Evolutionary conservation across 495 filamentous ascomycete genomes (phyloP).

Genomic region (Aspergillus sclerotiicarbonarius): DNA sequence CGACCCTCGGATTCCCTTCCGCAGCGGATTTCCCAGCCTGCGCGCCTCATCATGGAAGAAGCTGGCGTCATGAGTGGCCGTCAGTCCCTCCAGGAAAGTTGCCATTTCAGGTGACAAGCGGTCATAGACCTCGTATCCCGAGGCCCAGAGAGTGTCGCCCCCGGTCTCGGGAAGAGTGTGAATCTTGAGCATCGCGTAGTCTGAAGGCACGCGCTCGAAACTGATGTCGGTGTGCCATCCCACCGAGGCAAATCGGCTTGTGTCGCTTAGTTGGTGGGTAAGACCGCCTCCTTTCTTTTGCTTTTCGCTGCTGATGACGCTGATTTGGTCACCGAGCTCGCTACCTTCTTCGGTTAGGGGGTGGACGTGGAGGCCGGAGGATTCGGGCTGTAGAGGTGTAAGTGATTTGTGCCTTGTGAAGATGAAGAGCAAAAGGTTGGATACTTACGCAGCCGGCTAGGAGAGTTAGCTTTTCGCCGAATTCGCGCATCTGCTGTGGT

Average conservation of each 20-base stretch:
- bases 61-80: conserved; percentile 55
- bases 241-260: conserved; percentile 32
- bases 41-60: conserved; percentile 47
- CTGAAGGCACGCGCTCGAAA: conserved; percentile 64
- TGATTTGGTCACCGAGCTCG: conserved; percentile 38
- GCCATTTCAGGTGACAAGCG: conserved; percentile 62
- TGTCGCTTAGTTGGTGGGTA: conserved; percentile 36
- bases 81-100: conserved; percentile 64
- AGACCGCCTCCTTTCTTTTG: conserved; percentile 37
- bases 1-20: conserved; percentile 24
- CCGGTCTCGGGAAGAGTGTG: conserved; percentile 65
- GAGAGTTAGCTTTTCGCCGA: conserved; percentile 21
- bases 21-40: conserved; percentile 25
- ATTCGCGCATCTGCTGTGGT: conserved; percentile 45
- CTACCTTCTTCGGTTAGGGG: conserved; percentile 50
- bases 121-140: conserved; percentile 55
- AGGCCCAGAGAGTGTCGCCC: conserved; percentile 58
- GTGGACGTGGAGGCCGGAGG: conserved; percentile 64
- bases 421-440: neutral
- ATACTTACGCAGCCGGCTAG: conserved; percentile 49
- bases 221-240: conserved; percentile 69
- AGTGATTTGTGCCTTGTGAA: conserved; percentile 42
- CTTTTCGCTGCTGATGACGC: conserved; percentile 39
- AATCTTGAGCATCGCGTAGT: conserved; percentile 62
- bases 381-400: conserved; percentile 52